Percentiles rank a stretch among this genome's conserved stretches.
Evolutionary conservation across 257 asterid species (phyloP).

Genomic region (Scutellaria barbata): DNA sequence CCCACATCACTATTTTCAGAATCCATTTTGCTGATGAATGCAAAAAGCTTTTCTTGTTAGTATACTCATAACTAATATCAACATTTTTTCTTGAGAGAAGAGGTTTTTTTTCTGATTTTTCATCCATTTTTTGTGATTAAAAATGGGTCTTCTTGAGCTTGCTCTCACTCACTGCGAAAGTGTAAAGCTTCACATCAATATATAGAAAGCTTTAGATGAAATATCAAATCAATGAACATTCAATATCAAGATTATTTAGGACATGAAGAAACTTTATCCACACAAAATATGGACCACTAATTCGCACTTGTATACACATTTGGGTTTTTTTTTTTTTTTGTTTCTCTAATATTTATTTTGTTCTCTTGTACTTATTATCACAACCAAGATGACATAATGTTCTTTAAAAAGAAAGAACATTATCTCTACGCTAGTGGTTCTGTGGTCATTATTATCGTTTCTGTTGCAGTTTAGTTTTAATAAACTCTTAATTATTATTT

Average conservation of each 20-base stretch:
- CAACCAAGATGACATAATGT: no score
- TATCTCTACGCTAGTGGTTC: no score
- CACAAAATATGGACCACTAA: background rate
- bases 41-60: slow-evolving; percentile 40
- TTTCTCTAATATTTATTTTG: no score
- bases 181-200: background rate
- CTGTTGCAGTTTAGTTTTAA: no score
- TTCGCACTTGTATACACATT: background rate
- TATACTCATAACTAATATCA: slow-evolving; percentile 1
- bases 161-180: background rate
- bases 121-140: slow-evolving; percentile 52
- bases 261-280: background rate
- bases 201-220: background rate
- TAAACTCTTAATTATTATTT: no score
- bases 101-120: slow-evolving; percentile 46
- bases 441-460: no score
- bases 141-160: background rate
- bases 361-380: no score
- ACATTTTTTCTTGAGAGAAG: slow-evolving; percentile 52
- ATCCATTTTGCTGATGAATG: slow-evolving; percentile 54
- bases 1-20: slow-evolving; percentile 60
- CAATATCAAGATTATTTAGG: background rate
- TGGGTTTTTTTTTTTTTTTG: no score
- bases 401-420: no score
- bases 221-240: slow-evolving; percentile 1